phyloP scores from a whole-genome alignment of 768 basidiomycete genomes.

The Podaxis pistillaris region DNA sequence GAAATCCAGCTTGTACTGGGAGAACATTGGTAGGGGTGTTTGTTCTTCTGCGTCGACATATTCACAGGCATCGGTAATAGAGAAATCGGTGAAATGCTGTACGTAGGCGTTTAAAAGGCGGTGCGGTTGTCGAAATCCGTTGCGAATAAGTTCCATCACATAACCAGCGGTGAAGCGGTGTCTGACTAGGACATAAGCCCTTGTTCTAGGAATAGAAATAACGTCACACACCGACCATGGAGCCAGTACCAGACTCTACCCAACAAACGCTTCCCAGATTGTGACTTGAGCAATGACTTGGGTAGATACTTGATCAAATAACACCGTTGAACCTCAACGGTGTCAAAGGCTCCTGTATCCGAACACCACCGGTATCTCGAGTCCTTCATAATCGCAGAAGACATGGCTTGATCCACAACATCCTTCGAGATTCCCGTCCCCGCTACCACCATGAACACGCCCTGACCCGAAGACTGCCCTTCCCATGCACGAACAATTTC shows the following conservation, averaged over 20 bases:
- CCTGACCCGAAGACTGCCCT: slow-evolving; percentile 34
- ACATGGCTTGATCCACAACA: slow-evolving; percentile 43
- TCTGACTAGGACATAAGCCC: slow-evolving; percentile 22
- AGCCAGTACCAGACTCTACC: slow-evolving; percentile 45
- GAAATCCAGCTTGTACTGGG: slow-evolving; percentile 39
- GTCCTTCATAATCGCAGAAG: slow-evolving; percentile 46
- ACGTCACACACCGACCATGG: slow-evolving; percentile 35
- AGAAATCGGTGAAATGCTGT: slow-evolving; percentile 36
- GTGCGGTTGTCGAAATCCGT: slow-evolving; percentile 39
- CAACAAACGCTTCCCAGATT: slow-evolving; percentile 31
- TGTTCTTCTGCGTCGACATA: slow-evolving; percentile 29
- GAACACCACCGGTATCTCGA: slow-evolving; percentile 44
- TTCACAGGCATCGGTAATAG: slow-evolving; percentile 34
- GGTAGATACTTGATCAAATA: slow-evolving; percentile 42
- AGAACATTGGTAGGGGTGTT: slow-evolving; percentile 29
- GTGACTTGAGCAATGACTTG: slow-evolving; percentile 23
- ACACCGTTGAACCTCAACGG: slow-evolving; percentile 26
- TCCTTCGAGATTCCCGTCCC: slow-evolving; percentile 47
- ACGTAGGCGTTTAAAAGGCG: slow-evolving; percentile 40
- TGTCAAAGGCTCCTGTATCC: slow-evolving; percentile 43
- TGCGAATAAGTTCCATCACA: slow-evolving; percentile 36
- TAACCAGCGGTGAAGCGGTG: slow-evolving; percentile 47
- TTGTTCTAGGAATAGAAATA: neutral
- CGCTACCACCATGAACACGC: slow-evolving; percentile 43
- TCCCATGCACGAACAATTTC: slow-evolving; percentile 44